These are phyloP conservation scores for Trypethelium eluteriae DNA, from an alignment of 495 filamentous ascomycete genomes.

Conservation along the genomic window DNA sequence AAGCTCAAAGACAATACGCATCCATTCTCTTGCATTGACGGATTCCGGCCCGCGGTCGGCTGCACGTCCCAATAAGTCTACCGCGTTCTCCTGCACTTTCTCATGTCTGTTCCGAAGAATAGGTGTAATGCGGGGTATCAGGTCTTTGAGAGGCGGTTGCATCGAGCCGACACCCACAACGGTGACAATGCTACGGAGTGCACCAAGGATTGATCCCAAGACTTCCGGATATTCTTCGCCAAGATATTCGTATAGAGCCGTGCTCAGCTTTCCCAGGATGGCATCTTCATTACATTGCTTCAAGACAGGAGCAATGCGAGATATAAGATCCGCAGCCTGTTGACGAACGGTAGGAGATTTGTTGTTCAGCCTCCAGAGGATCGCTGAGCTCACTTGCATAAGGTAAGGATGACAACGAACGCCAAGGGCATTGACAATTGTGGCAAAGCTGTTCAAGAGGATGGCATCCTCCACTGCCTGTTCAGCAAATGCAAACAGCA, in stretches of 20 bases:
- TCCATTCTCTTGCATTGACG: constrained; percentile 97
- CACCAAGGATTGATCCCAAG: constrained; percentile 90
- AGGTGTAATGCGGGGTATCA: constrained; percentile 89
- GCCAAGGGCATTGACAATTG: constrained; percentile 90
- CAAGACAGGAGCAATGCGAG: constrained; percentile 96
- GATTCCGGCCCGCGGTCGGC: constrained; percentile 93
- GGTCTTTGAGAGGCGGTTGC: constrained; percentile 97
- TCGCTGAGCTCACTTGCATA: constrained; percentile 90
- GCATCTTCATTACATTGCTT: constrained; percentile 95
- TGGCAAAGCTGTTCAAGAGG: constrained; percentile 97
- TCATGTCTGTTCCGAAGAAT: constrained; percentile 98
- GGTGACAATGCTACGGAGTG: constrained; percentile 90
- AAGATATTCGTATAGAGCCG: constrained; percentile 97
- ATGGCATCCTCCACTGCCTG: constrained; percentile 94
- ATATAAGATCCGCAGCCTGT: constrained; percentile 94
- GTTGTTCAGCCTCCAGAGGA: constrained; percentile 97
- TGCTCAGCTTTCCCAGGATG: constrained; percentile 88
- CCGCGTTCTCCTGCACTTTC: constrained; percentile 99
- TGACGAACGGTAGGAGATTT: constrained; percentile 93
- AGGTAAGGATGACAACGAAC: constrained; percentile 93
- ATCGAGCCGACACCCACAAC: constrained; percentile 97
- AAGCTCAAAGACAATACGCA: constrained; percentile 98
- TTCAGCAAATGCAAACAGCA: constrained; percentile 96
- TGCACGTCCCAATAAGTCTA: constrained; percentile 96
- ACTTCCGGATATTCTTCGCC: constrained; percentile 99